Percentiles rank a stretch among this genome's conserved stretches.
phyloP scores from a whole-genome alignment of 495 filamentous ascomycete species.

The Cercophora samala region DNA sequence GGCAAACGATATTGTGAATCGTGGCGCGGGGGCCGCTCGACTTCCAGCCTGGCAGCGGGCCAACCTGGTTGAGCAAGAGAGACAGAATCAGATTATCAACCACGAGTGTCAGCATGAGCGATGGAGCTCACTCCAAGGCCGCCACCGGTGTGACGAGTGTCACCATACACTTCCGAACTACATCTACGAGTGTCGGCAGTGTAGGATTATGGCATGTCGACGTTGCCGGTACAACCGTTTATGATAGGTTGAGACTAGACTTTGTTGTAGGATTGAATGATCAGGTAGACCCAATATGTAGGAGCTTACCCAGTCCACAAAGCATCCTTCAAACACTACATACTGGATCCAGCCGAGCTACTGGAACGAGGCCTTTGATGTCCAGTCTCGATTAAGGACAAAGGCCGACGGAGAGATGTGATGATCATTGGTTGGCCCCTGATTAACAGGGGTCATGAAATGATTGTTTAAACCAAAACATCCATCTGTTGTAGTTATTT shows the following conservation, averaged over 20 bases:
- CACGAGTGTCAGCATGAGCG: constrained; percentile 29
- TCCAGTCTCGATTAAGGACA: too few relatives aligned
- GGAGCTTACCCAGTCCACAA: too few relatives aligned
- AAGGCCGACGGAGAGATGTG: too few relatives aligned
- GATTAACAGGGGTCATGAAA: too few relatives aligned
- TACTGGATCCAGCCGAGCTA: too few relatives aligned
- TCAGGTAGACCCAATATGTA: too few relatives aligned
- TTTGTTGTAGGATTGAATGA: too few relatives aligned
- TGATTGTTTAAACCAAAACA: too few relatives aligned
- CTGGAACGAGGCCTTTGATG: too few relatives aligned
- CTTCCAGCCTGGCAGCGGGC: not conserved
- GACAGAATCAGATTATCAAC: constrained; percentile 22
- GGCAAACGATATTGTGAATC: constrained; percentile 16
- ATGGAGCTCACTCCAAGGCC: constrained; percentile 23
- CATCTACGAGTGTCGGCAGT: constrained; percentile 35
- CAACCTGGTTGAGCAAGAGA: constrained; percentile 12
- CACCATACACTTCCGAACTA: constrained; percentile 21
- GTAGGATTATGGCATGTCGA: constrained; percentile 29
- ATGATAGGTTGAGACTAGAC: not conserved
- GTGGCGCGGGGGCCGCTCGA: not conserved
- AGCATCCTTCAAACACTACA: too few relatives aligned
- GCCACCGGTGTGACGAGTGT: constrained; percentile 29
- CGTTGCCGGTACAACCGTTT: constrained; percentile 30
- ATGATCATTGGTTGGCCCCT: too few relatives aligned
- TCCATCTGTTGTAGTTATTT: too few relatives aligned